Evolutionary conservation across 192 early-diverging fungal genomes (phyloP).

Genomic region (Dissophora ornata): DNA sequence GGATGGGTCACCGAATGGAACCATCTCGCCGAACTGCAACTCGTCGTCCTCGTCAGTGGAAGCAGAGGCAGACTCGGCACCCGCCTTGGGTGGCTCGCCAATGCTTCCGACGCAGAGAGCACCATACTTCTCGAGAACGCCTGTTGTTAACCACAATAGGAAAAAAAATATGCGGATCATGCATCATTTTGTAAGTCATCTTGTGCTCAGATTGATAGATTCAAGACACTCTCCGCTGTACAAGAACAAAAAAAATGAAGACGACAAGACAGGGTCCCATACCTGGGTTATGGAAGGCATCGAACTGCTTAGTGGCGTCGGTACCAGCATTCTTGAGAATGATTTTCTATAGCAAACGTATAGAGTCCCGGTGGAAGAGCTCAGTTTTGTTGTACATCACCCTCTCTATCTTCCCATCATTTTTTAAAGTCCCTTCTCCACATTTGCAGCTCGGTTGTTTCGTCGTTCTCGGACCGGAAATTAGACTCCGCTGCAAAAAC

Average conservation of each 20-base stretch:
- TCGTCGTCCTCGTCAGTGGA: constrained; percentile 51
- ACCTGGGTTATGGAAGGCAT: constrained; percentile 81
- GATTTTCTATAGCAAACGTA: constrained; percentile 67
- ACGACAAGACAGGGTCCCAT: neutral
- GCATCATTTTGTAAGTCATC: neutral
- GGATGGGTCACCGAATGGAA: constrained; percentile 84
- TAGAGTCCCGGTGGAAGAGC: no score
- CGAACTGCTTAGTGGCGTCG: constrained; percentile 88
- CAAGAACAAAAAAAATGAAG: no score
- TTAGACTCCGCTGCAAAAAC: neutral
- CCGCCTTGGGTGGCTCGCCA: constrained; percentile 59
- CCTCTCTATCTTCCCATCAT: no score
- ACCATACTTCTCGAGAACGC: constrained; percentile 72
- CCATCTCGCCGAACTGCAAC: constrained; percentile 76
- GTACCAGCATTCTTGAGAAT: constrained; percentile 80
- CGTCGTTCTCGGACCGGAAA: no score
- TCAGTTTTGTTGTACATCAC: no score
- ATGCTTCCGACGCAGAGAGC: constrained; percentile 72
- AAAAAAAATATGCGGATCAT: neutral
- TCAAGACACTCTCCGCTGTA: no score
- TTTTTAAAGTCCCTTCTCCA: neutral
- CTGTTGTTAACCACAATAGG: constrained; percentile 4
- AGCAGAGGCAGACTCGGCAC: constrained; percentile 30
- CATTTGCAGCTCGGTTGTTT: neutral
- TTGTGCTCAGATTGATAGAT: no score